These are phyloP conservation scores for Crithidia thermophila DNA, from an alignment of 208 protist species.

Conservation along the genomic window DNA sequence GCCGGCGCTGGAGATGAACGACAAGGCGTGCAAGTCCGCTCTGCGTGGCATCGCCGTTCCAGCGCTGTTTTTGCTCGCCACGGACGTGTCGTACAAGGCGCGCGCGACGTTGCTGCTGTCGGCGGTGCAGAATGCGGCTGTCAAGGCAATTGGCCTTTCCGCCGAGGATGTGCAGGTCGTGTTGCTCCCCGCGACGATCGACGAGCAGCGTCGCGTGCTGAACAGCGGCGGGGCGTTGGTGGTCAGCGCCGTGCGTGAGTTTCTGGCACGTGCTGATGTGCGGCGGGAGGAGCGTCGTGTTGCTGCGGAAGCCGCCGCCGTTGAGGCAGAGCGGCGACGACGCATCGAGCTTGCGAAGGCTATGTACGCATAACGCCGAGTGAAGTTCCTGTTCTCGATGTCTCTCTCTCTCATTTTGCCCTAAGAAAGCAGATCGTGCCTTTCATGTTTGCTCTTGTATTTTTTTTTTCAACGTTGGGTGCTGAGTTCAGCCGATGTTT, in stretches of 20 bases:
- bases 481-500: no score
- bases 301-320: conserved; percentile 23
- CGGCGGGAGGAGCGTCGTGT: conserved; percentile 23
- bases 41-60: conserved; percentile 53
- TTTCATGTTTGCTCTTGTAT: neutral
- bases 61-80: conserved; percentile 56
- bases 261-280: conserved; percentile 39
- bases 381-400: conserved; percentile 8
- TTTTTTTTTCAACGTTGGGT: neutral
- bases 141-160: conserved; percentile 32
- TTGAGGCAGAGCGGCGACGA: conserved; percentile 26
- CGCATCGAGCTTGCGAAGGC: conserved; percentile 29
- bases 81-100: conserved; percentile 58
- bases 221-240: conserved; percentile 45
- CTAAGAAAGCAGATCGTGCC: no score
- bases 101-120: conserved; percentile 22
- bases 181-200: conserved; percentile 64
- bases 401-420: neutral
- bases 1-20: conserved; percentile 42
- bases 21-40: conserved; percentile 28
- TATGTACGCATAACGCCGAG: conserved; percentile 14
- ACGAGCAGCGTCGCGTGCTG: conserved; percentile 66
- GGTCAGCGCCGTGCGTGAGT: conserved; percentile 42
- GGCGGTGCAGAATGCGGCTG: conserved; percentile 26
- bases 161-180: conserved; percentile 46